These are phyloP conservation scores for Brettanomyces sp. DNA, from an alignment of 805 yeast genomes.

Conservation along the genomic window DNA sequence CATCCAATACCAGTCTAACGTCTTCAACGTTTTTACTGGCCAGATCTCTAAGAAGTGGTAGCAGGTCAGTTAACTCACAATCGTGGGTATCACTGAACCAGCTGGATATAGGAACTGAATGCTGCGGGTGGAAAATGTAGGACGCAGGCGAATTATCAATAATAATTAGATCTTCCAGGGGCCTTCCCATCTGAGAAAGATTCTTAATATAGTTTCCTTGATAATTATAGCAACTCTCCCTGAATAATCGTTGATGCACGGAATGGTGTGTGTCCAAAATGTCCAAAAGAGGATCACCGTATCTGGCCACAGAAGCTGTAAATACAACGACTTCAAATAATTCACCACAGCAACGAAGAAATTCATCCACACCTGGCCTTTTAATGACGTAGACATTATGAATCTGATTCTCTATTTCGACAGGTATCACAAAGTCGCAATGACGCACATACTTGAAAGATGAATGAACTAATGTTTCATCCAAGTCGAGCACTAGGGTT, in stretches of 20 bases:
- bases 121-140: conserved; percentile 96
- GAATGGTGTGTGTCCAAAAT: conserved; percentile 68
- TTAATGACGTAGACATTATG: conserved; percentile 95
- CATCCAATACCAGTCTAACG: conserved; percentile 79
- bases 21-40: conserved; percentile 68
- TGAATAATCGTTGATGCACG: conserved; percentile 84
- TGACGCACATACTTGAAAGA: conserved; percentile 85
- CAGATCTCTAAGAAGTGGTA: conserved; percentile 84
- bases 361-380: conserved; percentile 97
- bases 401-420: conserved; percentile 84
- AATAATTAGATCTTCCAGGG: conserved; percentile 74
- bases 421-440: conserved; percentile 96
- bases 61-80: conserved; percentile 82
- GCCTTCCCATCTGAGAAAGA: conserved; percentile 89
- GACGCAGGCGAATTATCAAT: conserved; percentile 97
- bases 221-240: conserved; percentile 89
- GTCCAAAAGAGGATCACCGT: conserved; percentile 92
- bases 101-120: conserved; percentile 91
- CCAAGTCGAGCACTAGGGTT: conserved; percentile 85
- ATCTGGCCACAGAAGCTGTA: conserved; percentile 91
- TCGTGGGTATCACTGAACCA: conserved; percentile 99
- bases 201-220: conserved; percentile 95
- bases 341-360: conserved; percentile 72
- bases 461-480: conserved; percentile 94
- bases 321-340: conserved; percentile 92